A percentile compares a stretch with the other conserved stretches of the same genome.
phyloP scores from a whole-genome alignment of 352 stramenopile species.

The Thraustotheca clavata region DNA sequence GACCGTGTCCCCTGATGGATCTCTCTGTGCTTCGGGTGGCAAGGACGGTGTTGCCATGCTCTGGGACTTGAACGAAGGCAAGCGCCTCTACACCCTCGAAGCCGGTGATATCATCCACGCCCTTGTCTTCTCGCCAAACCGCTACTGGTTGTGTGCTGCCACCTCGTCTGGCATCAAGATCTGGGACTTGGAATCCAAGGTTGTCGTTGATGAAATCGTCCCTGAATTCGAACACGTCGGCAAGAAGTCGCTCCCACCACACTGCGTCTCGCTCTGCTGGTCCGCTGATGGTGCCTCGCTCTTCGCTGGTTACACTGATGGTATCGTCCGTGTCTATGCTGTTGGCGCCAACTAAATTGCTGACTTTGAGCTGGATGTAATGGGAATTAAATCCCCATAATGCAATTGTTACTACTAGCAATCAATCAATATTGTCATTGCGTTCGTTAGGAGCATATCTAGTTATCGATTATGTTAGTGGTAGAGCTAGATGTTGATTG shows the following conservation, averaged over 20 bases:
- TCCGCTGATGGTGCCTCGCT: slow-evolving; percentile 96
- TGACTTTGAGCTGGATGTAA: background rate
- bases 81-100: slow-evolving; percentile 98
- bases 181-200: slow-evolving; percentile 99
- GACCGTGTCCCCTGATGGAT: slow-evolving; percentile 99
- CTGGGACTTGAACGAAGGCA: slow-evolving; percentile 99
- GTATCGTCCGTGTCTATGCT: slow-evolving; percentile 94
- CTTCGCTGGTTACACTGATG: slow-evolving; percentile 99
- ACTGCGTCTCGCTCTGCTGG: slow-evolving; percentile 98
- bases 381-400: too few relatives aligned
- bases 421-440: too few relatives aligned
- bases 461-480: too few relatives aligned
- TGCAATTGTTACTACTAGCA: too few relatives aligned
- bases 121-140: slow-evolving; percentile 99
- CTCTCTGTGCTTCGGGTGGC: slow-evolving; percentile 97
- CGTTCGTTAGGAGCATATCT: too few relatives aligned
- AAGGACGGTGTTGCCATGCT: slow-evolving; percentile 99
- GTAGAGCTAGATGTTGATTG: too few relatives aligned
- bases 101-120: slow-evolving; percentile 95
- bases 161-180: slow-evolving; percentile 99
- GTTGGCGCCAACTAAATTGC: slow-evolving; percentile 71
- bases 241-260: slow-evolving; percentile 91
- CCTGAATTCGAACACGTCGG: slow-evolving; percentile 88
- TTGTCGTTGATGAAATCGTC: slow-evolving; percentile 96
- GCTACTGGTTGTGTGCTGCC: slow-evolving; percentile 99